Percentiles rank a stretch among this genome's conserved stretches.
These are phyloP conservation scores for Leptodontidium sp. DNA, from an alignment of 2,329 filamentous ascomycete species.

Conservation along the genomic window DNA sequence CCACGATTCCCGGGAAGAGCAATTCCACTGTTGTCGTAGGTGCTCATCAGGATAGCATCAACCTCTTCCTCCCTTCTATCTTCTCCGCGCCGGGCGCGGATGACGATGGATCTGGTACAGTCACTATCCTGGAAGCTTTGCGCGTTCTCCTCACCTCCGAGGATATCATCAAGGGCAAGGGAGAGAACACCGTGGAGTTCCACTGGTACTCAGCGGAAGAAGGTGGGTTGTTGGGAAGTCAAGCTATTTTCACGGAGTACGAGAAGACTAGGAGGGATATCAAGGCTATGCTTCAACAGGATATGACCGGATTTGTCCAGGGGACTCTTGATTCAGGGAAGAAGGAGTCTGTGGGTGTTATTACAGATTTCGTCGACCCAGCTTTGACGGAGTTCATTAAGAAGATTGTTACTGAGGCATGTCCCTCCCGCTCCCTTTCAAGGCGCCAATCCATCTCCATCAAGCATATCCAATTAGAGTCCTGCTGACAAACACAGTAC, in stretches of 20 bases:
- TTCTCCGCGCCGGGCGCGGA: slow-evolving; percentile 92
- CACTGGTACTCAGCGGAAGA: slow-evolving; percentile 97
- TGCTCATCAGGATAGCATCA: slow-evolving; percentile 95
- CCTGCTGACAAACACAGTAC: slow-evolving; percentile 62
- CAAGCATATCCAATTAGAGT: background rate
- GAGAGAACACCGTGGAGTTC: slow-evolving; percentile 90
- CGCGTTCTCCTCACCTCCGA: slow-evolving; percentile 79
- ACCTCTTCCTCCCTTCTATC: slow-evolving; percentile 85
- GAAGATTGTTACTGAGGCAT: slow-evolving; percentile 75
- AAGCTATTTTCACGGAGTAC: slow-evolving; percentile 88
- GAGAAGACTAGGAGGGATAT: slow-evolving; percentile 76
- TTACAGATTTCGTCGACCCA: slow-evolving; percentile 88
- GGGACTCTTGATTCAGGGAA: slow-evolving; percentile 83
- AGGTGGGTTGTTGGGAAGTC: slow-evolving; percentile 84
- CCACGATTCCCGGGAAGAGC: slow-evolving; percentile 85
- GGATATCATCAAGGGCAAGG: slow-evolving; percentile 74
- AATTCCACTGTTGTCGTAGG: slow-evolving; percentile 89
- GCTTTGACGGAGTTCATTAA: slow-evolving; percentile 91
- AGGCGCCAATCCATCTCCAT: background rate
- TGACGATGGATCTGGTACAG: slow-evolving; percentile 90
- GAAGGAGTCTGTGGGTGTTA: slow-evolving; percentile 87
- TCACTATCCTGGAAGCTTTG: slow-evolving; percentile 93
- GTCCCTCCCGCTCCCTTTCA: slow-evolving; percentile 27
- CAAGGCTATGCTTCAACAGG: slow-evolving; percentile 97
- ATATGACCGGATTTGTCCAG: slow-evolving; percentile 93